Percentiles rank a stretch among this genome's conserved stretches.
These are phyloP conservation scores for Leucocoprinus birnbaumii DNA, from an alignment of 768 basidiomycete genomes.

Conservation along the genomic window DNA sequence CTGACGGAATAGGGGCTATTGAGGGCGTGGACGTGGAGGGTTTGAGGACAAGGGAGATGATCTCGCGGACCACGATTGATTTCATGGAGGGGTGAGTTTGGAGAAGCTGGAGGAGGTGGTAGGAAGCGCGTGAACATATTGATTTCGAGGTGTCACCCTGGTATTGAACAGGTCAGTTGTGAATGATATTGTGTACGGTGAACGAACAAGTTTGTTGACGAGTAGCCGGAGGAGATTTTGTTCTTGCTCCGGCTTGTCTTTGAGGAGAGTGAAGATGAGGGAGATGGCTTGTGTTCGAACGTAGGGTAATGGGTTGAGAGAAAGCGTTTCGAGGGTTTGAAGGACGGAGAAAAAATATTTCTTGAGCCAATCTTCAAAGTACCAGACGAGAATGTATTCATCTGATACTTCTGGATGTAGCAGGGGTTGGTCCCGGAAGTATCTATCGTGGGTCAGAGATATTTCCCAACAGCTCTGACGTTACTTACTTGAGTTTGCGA, in stretches of 20 bases:
- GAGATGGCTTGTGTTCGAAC: slow-evolving; percentile 83
- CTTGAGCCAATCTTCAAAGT: slow-evolving; percentile 97
- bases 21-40: slow-evolving; percentile 38
- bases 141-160: slow-evolving; percentile 89
- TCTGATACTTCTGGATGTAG: slow-evolving; percentile 63
- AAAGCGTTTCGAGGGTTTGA: slow-evolving; percentile 86
- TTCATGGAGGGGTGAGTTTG: slow-evolving; percentile 96
- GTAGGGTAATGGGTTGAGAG: slow-evolving; percentile 83
- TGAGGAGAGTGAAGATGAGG: slow-evolving; percentile 76
- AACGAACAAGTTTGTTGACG: slow-evolving; percentile 86
- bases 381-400: slow-evolving; percentile 74
- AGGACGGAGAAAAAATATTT: slow-evolving; percentile 93
- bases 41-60: slow-evolving; percentile 73
- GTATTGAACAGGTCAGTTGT: background rate
- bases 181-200: background rate
- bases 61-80: slow-evolving; percentile 81
- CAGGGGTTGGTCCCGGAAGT: slow-evolving; percentile 87
- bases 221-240: slow-evolving; percentile 91
- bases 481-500: slow-evolving; percentile 78
- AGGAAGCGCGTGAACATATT: slow-evolving; percentile 86
- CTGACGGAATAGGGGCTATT: slow-evolving; percentile 26
- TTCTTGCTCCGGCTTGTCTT: slow-evolving; percentile 94
- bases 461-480: background rate
- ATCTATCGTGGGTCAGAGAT: slow-evolving; percentile 42
- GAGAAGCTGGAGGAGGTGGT: slow-evolving; percentile 84